Conservation (phyloP, 768 basidiomycete genomes). For the Hygrocybe punicea region DNA sequence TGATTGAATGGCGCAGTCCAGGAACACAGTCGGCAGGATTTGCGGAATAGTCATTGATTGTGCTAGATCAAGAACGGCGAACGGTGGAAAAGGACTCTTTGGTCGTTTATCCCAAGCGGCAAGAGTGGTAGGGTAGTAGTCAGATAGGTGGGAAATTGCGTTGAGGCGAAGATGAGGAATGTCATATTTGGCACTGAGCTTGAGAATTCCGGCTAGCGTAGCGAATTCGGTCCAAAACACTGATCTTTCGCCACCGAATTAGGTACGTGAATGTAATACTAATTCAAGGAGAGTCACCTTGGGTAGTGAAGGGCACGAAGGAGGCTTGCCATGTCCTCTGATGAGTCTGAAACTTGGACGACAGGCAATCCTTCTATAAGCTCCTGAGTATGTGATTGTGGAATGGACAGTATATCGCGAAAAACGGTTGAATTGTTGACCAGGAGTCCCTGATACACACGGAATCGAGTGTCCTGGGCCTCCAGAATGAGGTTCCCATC, state of each 20-base stretch:
- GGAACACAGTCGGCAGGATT: conserved; percentile 35
- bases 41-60: conserved; percentile 34
- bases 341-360: background rate
- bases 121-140: conserved; percentile 37
- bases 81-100: conserved; percentile 38
- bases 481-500: conserved; percentile 2
- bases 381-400: background rate
- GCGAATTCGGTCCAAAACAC: conserved; percentile 17
- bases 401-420: background rate
- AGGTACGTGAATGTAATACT: background rate
- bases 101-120: conserved; percentile 29
- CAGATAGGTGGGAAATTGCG: conserved; percentile 33
- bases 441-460: background rate
- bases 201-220: conserved; percentile 35
- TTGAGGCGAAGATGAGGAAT: conserved; percentile 33
- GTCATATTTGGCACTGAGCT: conserved; percentile 40
- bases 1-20: conserved; percentile 38
- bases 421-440: background rate
- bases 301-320: background rate
- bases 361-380: background rate
- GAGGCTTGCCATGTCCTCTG: background rate
- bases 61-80: conserved; percentile 34
- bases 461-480: background rate
- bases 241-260: background rate
- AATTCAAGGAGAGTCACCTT: background rate